These are phyloP conservation scores for Populus hybrid DNA, from an alignment of 441 rosid genomes.

Conservation along the genomic window DNA sequence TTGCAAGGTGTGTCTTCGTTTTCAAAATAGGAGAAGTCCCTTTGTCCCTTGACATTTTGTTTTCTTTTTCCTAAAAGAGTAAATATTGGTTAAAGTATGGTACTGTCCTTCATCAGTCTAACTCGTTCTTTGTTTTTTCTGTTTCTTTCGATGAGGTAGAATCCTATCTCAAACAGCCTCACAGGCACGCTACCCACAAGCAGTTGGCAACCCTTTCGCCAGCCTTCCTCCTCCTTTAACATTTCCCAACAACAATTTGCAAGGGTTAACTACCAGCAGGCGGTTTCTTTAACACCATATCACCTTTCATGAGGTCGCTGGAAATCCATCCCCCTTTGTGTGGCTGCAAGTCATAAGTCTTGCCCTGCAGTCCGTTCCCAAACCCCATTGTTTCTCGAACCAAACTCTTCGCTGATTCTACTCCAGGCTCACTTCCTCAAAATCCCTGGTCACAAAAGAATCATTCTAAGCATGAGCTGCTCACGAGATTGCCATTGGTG, in stretches of 20 bases:
- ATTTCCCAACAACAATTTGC: constrained; percentile 73
- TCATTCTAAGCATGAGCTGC: constrained; percentile 84
- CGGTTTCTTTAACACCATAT: constrained; percentile 84
- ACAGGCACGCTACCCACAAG: constrained; percentile 72
- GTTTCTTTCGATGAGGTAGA: constrained; percentile 35
- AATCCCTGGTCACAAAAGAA: constrained; percentile 56
- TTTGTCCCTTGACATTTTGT: background rate
- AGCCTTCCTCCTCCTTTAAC: constrained; percentile 62
- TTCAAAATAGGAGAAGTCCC: background rate
- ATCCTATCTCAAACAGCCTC: constrained; percentile 57
- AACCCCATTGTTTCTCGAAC: constrained; percentile 96
- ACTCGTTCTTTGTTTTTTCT: constrained; percentile 4
- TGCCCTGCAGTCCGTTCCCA: constrained; percentile 77
- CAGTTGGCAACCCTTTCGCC: constrained; percentile 72
- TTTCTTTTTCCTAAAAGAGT: background rate
- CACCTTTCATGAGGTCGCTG: constrained; percentile 63
- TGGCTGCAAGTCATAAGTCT: constrained; percentile 29
- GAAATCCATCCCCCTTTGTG: constrained; percentile 85
- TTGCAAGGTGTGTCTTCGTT: background rate
- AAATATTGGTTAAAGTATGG: constrained; percentile 1
- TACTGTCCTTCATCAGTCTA: constrained; percentile 15
- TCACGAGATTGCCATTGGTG: constrained; percentile 84
- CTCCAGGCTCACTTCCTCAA: constrained; percentile 57
- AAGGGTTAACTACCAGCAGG: constrained; percentile 88
- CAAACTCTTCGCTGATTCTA: constrained; percentile 68